phyloP scores from a whole-genome alignment of 345 rosid species.

The Litchi chinensis region DNA sequence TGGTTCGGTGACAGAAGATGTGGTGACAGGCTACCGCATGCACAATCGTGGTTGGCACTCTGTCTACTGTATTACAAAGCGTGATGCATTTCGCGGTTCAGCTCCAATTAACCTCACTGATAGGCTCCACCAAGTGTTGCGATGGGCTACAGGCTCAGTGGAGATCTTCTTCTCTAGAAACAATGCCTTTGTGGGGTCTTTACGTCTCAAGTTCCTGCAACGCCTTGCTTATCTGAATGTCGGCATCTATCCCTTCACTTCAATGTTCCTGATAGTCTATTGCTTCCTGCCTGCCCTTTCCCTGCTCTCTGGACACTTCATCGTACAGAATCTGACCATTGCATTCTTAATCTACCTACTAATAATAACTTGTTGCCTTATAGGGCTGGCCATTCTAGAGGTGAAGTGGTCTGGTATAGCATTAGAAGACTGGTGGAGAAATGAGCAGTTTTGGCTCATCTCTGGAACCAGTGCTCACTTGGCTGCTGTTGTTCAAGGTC shows the following conservation, averaged over 20 bases:
- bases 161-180: slow-evolving; percentile 96
- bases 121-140: slow-evolving; percentile 88
- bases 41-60: slow-evolving; percentile 99
- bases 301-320: slow-evolving; percentile 87
- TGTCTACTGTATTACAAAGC: slow-evolving; percentile 81
- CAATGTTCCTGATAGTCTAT: slow-evolving; percentile 78
- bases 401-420: slow-evolving; percentile 84
- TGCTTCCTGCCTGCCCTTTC: slow-evolving; percentile 97
- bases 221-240: slow-evolving; percentile 89
- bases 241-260: slow-evolving; percentile 93
- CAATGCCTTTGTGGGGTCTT: slow-evolving; percentile 74
- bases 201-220: slow-evolving; percentile 70
- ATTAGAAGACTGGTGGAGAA: slow-evolving; percentile 98
- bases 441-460: slow-evolving; percentile 94
- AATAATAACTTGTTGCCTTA: slow-evolving; percentile 60
- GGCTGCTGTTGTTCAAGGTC: slow-evolving; percentile 84
- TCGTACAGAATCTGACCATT: slow-evolving; percentile 61
- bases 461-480: slow-evolving; percentile 91
- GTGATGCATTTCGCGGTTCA: slow-evolving; percentile 87
- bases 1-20: slow-evolving; percentile 96
- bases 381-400: slow-evolving; percentile 74
- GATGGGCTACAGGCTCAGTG: slow-evolving; percentile 97
- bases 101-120: slow-evolving; percentile 96
- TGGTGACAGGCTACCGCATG: slow-evolving; percentile 96
- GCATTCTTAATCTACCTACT: slow-evolving; percentile 70